Conservation (phyloP, 2,329 filamentous ascomycete genomes). For the Cucurbitaria berberidis region DNA sequence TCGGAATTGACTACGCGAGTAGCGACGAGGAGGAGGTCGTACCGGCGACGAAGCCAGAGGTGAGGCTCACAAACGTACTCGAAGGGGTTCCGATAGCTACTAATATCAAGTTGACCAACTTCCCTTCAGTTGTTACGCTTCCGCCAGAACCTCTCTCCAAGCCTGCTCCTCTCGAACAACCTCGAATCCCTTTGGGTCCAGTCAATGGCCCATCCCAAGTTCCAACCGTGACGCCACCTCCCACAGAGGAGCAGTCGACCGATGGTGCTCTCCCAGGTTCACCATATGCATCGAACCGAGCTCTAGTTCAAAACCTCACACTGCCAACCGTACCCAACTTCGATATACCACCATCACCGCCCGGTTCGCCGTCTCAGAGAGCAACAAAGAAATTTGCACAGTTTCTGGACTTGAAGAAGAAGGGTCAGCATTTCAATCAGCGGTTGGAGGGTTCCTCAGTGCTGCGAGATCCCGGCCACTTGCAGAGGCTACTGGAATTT, state of each 20-base stretch:
- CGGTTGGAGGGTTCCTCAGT: conserved; percentile 71
- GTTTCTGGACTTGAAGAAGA: conserved; percentile 78
- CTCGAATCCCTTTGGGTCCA: conserved; percentile 11
- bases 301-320: conserved; percentile 72
- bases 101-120: conserved; percentile 49
- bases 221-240: conserved; percentile 30
- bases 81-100: conserved; percentile 54
- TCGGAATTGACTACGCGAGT: conserved; percentile 53
- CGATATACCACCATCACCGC: conserved; percentile 75
- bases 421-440: conserved; percentile 78
- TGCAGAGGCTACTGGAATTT: conserved; percentile 75
- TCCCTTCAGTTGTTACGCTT: conserved; percentile 22
- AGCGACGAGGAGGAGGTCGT: conserved; percentile 56
- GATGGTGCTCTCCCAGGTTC: conserved; percentile 54
- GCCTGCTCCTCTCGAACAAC: conserved; percentile 14
- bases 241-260: conserved; percentile 17
- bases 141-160: conserved; percentile 11
- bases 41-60: conserved; percentile 42
- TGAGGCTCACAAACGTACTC: conserved; percentile 41
- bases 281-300: conserved; percentile 70
- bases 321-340: conserved; percentile 75
- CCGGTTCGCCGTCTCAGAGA: conserved; percentile 56
- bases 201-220: conserved; percentile 37
- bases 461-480: conserved; percentile 73
- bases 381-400: conserved; percentile 72